phyloP scores from a whole-genome alignment of 2,329 filamentous ascomycete species.

The Dendrostoma leiphaemia region DNA sequence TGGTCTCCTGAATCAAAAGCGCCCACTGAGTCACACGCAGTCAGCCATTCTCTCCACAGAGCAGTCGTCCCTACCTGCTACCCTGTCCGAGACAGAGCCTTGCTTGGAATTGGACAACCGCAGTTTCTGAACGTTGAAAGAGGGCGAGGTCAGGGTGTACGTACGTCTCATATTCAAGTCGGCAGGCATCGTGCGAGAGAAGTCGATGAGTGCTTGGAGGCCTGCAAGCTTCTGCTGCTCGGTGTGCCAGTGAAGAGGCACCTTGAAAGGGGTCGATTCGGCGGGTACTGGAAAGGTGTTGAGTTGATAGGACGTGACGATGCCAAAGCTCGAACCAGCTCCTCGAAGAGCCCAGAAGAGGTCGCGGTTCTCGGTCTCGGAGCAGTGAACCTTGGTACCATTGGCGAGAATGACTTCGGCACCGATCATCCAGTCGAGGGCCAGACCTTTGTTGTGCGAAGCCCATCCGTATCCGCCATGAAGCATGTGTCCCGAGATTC shows the following conservation, averaged over 20 bases:
- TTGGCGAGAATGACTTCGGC: slow-evolving; percentile 37
- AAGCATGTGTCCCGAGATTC: slow-evolving; percentile 37
- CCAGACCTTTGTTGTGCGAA: slow-evolving; percentile 34
- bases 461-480: slow-evolving; percentile 39
- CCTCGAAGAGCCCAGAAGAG: slow-evolving; percentile 43
- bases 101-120: neutral
- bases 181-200: slow-evolving; percentile 31
- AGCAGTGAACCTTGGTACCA: slow-evolving; percentile 32
- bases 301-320: slow-evolving; percentile 39
- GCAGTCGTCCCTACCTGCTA: too few relatives aligned
- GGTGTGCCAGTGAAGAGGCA: slow-evolving; percentile 27
- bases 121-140: slow-evolving; percentile 19
- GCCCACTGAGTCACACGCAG: slow-evolving; percentile 25
- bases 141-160: slow-evolving; percentile 31
- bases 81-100: neutral
- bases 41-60: neutral
- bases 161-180: slow-evolving; percentile 42
- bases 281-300: slow-evolving; percentile 36
- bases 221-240: slow-evolving; percentile 26
- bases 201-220: slow-evolving; percentile 29
- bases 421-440: slow-evolving; percentile 34
- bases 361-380: slow-evolving; percentile 34
- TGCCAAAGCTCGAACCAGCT: slow-evolving; percentile 37
- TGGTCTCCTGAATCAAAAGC: slow-evolving; percentile 36
- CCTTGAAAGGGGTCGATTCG: slow-evolving; percentile 30